These are phyloP conservation scores for Neonectria ditissima DNA, from an alignment of 2,329 filamentous ascomycete genomes.

Conservation along the genomic window DNA sequence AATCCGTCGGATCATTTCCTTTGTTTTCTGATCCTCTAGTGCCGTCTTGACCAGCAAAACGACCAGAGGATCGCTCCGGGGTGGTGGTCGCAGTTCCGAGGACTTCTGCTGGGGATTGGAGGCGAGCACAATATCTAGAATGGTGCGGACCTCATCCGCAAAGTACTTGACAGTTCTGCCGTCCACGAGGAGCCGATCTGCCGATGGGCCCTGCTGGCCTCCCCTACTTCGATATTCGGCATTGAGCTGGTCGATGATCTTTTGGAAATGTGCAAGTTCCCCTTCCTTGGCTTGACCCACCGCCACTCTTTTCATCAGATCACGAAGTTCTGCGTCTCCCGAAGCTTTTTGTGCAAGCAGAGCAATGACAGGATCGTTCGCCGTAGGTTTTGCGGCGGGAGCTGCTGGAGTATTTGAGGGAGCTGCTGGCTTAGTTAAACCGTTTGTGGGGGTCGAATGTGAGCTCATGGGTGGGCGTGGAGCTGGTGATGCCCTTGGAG, in stretches of 20 bases:
- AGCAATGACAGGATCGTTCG: slow-evolving; percentile 82
- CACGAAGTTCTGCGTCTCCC: slow-evolving; percentile 77
- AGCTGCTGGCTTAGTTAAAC: slow-evolving; percentile 33
- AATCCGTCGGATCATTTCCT: slow-evolving; percentile 65
- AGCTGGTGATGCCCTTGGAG: slow-evolving; percentile 43
- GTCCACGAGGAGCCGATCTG: slow-evolving; percentile 67
- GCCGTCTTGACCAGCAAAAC: slow-evolving; percentile 69
- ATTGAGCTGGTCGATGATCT: slow-evolving; percentile 84
- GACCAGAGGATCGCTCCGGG: slow-evolving; percentile 66
- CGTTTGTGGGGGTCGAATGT: slow-evolving; percentile 34
- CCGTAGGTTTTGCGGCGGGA: slow-evolving; percentile 40
- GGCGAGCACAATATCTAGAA: slow-evolving; percentile 68
- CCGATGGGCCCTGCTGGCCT: slow-evolving; percentile 63
- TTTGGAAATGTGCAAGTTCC: slow-evolving; percentile 81
- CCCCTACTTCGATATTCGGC: slow-evolving; percentile 66
- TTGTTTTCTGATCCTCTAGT: slow-evolving; percentile 63
- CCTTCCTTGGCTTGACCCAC: slow-evolving; percentile 77
- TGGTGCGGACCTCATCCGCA: slow-evolving; percentile 68
- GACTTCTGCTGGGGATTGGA: slow-evolving; percentile 70
- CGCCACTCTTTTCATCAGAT: slow-evolving; percentile 86
- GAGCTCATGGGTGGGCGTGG: slow-evolving; percentile 32
- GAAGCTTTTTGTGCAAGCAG: slow-evolving; percentile 81
- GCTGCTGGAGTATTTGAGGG: slow-evolving; percentile 32
- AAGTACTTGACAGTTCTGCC: slow-evolving; percentile 69
- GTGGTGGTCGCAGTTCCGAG: slow-evolving; percentile 63